These are phyloP conservation scores for Globisporangium canariense DNA, from an alignment of 352 stramenopile genomes.

Conservation along the genomic window DNA sequence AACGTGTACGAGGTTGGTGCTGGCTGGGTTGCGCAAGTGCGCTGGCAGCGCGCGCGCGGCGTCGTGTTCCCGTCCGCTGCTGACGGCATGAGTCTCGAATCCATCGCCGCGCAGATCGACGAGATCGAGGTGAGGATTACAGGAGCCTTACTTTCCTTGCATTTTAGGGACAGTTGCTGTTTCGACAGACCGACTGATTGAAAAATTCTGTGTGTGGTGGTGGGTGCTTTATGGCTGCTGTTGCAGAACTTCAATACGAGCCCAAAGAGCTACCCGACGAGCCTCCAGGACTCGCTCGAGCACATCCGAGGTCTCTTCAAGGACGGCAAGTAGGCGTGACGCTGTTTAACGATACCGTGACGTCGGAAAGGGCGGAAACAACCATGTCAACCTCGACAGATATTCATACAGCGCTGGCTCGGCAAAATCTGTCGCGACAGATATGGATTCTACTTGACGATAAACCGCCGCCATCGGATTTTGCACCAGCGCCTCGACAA, in stretches of 20 bases:
- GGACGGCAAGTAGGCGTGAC: constrained; percentile 7
- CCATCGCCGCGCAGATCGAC: constrained; percentile 47
- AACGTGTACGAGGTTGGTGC: constrained; percentile 83
- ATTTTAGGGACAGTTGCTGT: background rate
- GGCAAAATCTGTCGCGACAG: too few species aligned
- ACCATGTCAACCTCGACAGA: too few species aligned
- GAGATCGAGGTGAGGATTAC: constrained; percentile 42
- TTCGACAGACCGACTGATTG: background rate
- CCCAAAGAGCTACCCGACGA: constrained; percentile 54
- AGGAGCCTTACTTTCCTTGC: background rate
- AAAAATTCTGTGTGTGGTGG: background rate
- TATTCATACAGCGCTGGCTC: too few species aligned
- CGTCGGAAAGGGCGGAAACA: too few species aligned
- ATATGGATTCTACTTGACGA: too few species aligned
- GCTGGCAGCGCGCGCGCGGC: constrained; percentile 72
- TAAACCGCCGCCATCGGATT: too few species aligned
- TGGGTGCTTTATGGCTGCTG: background rate
- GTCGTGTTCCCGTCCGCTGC: constrained; percentile 36
- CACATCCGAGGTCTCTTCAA: constrained; percentile 39
- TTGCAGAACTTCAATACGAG: constrained; percentile 54
- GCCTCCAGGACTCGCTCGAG: constrained; percentile 56
- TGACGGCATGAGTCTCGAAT: constrained; percentile 46
- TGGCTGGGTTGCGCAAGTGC: constrained; percentile 72
- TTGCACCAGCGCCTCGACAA: too few species aligned
- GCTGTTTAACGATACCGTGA: background rate